Evolutionary conservation across 768 basidiomycete species (phyloP).

Genomic region (Pulveroboletus sp.): DNA sequence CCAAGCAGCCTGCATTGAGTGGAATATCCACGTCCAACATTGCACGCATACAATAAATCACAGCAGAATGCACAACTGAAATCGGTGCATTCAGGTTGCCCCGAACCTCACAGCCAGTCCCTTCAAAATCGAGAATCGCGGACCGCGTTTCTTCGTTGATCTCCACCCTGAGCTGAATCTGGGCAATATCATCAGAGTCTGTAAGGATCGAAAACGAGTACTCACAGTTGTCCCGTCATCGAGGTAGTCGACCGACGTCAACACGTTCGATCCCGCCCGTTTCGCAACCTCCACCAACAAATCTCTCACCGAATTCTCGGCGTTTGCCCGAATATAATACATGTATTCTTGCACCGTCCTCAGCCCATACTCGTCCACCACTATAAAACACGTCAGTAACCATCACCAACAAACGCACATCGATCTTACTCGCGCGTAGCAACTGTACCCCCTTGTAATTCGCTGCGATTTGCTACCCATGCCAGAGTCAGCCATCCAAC

Average conservation of each 20-base stretch:
- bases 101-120: constrained; percentile 80
- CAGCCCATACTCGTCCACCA: constrained; percentile 85
- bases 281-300: constrained; percentile 74
- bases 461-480: constrained; percentile 83
- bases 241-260: constrained; percentile 77
- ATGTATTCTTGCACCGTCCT: constrained; percentile 91
- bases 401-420: background rate
- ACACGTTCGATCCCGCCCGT: constrained; percentile 60
- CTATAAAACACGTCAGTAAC: constrained; percentile 33
- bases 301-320: constrained; percentile 82
- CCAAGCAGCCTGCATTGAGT: constrained; percentile 90
- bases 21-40: constrained; percentile 89
- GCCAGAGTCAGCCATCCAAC: background rate
- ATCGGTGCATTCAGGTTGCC: constrained; percentile 86
- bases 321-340: constrained; percentile 86
- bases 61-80: constrained; percentile 82
- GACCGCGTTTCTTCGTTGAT: constrained; percentile 74
- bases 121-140: constrained; percentile 82
- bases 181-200: background rate
- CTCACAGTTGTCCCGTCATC: constrained; percentile 84
- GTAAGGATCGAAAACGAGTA: constrained; percentile 2
- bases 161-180: constrained; percentile 75
- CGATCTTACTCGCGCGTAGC: constrained; percentile 68
- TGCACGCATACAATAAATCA: constrained; percentile 86
- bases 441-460: constrained; percentile 91